Evolutionary conservation across 441 rosid species (phyloP).

Genomic region (Jatropha podagrica): DNA sequence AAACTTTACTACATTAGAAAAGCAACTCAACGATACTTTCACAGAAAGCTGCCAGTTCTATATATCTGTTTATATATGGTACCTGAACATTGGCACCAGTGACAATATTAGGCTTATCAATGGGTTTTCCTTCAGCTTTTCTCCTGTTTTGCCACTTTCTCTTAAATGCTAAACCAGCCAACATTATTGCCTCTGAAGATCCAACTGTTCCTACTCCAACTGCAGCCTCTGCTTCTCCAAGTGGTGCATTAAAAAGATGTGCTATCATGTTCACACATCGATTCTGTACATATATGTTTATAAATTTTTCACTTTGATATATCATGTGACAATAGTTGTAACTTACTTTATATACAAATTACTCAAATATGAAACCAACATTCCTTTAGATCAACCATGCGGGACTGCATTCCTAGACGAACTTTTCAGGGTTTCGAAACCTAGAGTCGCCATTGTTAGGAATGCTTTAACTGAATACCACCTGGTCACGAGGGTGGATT

Average conservation of each 20-base stretch:
- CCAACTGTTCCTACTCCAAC: conserved; percentile 71
- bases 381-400: too few species aligned
- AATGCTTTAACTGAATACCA: too few species aligned
- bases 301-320: too few species aligned
- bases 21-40: too few species aligned
- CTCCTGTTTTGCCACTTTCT: conserved; percentile 73
- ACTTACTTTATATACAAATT: too few species aligned
- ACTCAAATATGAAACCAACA: too few species aligned
- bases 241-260: conserved; percentile 56
- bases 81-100: conserved; percentile 93
- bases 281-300: conserved; percentile 35
- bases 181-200: conserved; percentile 72
- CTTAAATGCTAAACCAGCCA: conserved; percentile 69
- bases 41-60: too few species aligned
- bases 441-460: too few species aligned
- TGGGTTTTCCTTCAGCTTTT: conserved; percentile 66
- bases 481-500: too few species aligned
- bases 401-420: too few species aligned
- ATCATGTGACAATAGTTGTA: too few species aligned
- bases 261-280: conserved; percentile 75
- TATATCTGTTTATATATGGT: not conserved
- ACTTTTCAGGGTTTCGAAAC: too few species aligned
- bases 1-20: not conserved
- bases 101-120: conserved; percentile 74
- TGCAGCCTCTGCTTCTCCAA: conserved; percentile 50